These are phyloP conservation scores for Trichophyton verrucosum DNA, from an alignment of 2,329 filamentous ascomycete genomes.

Conservation along the genomic window DNA sequence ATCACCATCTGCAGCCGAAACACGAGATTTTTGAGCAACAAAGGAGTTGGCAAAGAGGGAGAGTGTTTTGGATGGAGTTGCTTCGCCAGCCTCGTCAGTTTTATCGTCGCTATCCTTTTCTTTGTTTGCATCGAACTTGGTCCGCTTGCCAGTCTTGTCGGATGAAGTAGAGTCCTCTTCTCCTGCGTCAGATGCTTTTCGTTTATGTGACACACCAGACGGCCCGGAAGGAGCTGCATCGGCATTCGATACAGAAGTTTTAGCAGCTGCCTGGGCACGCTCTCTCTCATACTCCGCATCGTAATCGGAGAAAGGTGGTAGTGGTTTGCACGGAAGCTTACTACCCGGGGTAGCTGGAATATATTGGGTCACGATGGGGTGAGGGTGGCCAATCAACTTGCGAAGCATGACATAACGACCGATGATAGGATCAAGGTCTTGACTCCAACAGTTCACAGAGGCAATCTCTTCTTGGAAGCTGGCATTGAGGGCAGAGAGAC, in stretches of 20 bases:
- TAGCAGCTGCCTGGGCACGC: not conserved
- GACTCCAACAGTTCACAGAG: slow-evolving; percentile 15
- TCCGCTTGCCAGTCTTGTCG: slow-evolving; percentile 6
- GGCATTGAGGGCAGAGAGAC: slow-evolving; percentile 19
- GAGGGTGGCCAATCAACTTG: slow-evolving; percentile 19
- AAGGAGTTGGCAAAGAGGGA: slow-evolving; percentile 14
- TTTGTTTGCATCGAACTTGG: not conserved
- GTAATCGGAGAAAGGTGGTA: not conserved
- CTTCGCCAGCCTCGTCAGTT: slow-evolving; percentile 7
- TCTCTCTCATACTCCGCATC: not conserved
- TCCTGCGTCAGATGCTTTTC: slow-evolving; percentile 8
- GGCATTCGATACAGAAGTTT: not conserved
- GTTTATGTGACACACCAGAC: slow-evolving; percentile 2
- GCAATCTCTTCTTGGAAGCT: slow-evolving; percentile 31
- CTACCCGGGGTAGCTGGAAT: slow-evolving; percentile 6
- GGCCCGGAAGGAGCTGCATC: not conserved
- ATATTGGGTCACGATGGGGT: slow-evolving; percentile 14
- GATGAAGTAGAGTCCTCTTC: not conserved
- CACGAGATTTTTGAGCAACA: slow-evolving; percentile 9
- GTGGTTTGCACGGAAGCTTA: slow-evolving; percentile 4
- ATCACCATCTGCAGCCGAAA: not conserved
- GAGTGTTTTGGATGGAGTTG: slow-evolving; percentile 9
- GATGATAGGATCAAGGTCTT: slow-evolving; percentile 21
- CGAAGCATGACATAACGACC: slow-evolving; percentile 20
- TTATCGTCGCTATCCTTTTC: not conserved